Conservation (phyloP, 106 monocot species). For the Apostasia shenzhenica region DNA sequence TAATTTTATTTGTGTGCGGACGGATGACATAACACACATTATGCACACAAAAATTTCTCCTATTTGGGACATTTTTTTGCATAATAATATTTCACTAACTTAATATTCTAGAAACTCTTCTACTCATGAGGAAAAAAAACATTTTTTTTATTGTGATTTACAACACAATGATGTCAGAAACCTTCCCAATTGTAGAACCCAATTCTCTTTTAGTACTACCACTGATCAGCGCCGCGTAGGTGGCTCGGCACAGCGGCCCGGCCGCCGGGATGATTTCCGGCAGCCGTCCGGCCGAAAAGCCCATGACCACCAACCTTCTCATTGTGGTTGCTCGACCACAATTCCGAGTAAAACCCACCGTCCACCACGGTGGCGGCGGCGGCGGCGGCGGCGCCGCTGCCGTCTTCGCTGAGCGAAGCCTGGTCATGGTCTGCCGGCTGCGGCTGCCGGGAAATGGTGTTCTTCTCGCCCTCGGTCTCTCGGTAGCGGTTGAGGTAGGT, state of each 20-base stretch:
- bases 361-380: neutral
- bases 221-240: neutral
- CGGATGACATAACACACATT: no score
- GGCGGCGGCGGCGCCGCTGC: neutral
- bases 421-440: neutral
- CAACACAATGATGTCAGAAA: no score
- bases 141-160: no score
- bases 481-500: slow-evolving; percentile 27
- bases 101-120: no score
- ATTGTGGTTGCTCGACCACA: no score
- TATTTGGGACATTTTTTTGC: no score
- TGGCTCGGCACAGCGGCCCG: neutral
- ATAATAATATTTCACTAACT: no score
- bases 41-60: no score
- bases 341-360: neutral
- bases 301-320: neutral
- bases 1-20: no score
- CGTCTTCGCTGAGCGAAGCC: neutral
- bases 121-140: no score
- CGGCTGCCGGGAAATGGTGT: neutral
- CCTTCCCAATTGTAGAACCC: neutral
- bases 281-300: neutral
- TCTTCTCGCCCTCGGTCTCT: slow-evolving; percentile 31
- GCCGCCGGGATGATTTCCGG: neutral
- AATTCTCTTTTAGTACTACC: neutral